Conservation (phyloP, 1,284 basidiomycete genomes). For the Leccinum subrobustum region DNA sequence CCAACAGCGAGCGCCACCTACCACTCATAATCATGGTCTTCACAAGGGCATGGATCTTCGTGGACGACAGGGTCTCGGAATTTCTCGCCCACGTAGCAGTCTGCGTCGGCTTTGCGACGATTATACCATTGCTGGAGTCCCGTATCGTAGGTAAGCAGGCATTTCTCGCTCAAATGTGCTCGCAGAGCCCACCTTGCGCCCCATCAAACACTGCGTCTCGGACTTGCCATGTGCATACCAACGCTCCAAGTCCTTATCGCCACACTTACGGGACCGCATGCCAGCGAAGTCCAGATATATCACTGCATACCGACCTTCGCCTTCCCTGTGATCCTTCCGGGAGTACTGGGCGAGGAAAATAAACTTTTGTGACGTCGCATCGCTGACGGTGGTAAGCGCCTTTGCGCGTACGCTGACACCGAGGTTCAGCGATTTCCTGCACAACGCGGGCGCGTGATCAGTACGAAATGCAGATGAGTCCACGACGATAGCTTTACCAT, state of each 20-base stretch:
- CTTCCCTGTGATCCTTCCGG: constrained; percentile 56
- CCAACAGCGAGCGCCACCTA: constrained; percentile 36
- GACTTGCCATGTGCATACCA: constrained; percentile 67
- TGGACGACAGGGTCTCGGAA: constrained; percentile 82
- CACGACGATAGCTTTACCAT: constrained; percentile 57
- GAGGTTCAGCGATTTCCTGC: constrained; percentile 71
- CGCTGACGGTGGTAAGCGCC: constrained; percentile 63
- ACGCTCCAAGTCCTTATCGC: constrained; percentile 74
- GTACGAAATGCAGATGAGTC: neutral
- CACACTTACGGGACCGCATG: constrained; percentile 71
- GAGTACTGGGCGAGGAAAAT: constrained; percentile 78
- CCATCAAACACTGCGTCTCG: constrained; percentile 68
- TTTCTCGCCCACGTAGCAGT: constrained; percentile 93
- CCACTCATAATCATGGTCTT: constrained; percentile 93
- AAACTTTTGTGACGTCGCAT: constrained; percentile 84
- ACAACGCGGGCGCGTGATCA: constrained; percentile 41
- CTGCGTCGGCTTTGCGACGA: constrained; percentile 79
- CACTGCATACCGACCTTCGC: constrained; percentile 65
- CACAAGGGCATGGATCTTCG: constrained; percentile 84
- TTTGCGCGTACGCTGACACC: constrained; percentile 74
- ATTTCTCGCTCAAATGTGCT: neutral
- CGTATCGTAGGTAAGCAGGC: neutral
- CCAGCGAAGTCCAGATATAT: constrained; percentile 86
- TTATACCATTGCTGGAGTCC: constrained; percentile 87
- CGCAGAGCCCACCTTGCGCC: constrained; percentile 71